phyloP scores from a whole-genome alignment of 108 stramenopile genomes.

The Mediolabrus comicus region DNA sequence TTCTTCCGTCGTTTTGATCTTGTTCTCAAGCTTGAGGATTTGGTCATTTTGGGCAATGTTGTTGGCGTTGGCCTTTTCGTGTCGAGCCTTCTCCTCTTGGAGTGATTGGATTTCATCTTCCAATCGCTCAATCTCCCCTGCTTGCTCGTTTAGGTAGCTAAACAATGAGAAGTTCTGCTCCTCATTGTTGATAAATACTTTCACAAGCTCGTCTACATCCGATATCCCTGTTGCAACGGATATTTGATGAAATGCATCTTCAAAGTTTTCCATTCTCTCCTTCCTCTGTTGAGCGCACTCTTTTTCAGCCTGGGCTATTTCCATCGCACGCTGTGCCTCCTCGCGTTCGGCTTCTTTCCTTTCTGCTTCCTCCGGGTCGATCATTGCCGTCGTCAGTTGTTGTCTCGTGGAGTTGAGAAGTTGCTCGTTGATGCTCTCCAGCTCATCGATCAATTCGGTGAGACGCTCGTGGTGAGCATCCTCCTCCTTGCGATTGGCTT shows the following conservation, averaged over 20 bases:
- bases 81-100: constrained; percentile 53
- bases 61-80: constrained; percentile 50
- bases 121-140: constrained; percentile 70
- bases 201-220: constrained; percentile 67
- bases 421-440: constrained; percentile 35
- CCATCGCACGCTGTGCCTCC: constrained; percentile 27
- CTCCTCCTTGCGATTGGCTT: constrained; percentile 74
- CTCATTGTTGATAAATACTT: constrained; percentile 68
- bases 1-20: constrained; percentile 52
- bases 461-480: constrained; percentile 76
- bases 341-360: constrained; percentile 28
- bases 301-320: constrained; percentile 33
- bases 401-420: constrained; percentile 21
- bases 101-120: constrained; percentile 55
- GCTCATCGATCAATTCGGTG: constrained; percentile 50
- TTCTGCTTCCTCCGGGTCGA: constrained; percentile 40
- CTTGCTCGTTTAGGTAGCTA: constrained; percentile 73
- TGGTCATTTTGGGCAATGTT: constrained; percentile 59
- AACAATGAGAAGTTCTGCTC: constrained; percentile 78
- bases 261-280: constrained; percentile 75
- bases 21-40: constrained; percentile 63
- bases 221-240: constrained; percentile 64
- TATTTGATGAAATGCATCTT: constrained; percentile 83
- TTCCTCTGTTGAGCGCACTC: constrained; percentile 37
- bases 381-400: constrained; percentile 16